Conservation (phyloP, 2,329 filamentous ascomycete species). For the Neurospora crassa region DNA sequence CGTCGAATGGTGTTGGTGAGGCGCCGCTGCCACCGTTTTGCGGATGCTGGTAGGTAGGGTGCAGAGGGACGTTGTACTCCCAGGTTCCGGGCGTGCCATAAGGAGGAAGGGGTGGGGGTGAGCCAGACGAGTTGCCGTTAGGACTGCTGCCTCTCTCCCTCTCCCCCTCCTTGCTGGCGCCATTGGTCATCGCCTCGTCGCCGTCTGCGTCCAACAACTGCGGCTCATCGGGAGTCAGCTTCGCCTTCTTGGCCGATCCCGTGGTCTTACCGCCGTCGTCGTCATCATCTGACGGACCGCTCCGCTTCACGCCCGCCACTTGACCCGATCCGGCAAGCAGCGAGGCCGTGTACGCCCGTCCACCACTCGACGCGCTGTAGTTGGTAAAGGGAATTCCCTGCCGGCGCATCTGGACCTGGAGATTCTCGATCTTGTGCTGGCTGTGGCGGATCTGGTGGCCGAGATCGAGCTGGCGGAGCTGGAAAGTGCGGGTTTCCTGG, state of each 20-base stretch:
- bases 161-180: not conserved
- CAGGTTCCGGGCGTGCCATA: not conserved
- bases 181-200: not conserved
- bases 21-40: not conserved
- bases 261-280: not conserved
- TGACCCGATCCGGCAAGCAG: not conserved
- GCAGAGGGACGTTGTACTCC: not conserved
- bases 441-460: constrained; percentile 34
- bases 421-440: constrained; percentile 30
- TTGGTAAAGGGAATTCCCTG: not conserved
- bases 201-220: not conserved
- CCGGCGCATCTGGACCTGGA: constrained; percentile 24
- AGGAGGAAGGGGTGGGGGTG: not conserved
- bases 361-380: not conserved
- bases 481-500: constrained; percentile 30
- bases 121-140: not conserved
- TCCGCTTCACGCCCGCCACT: not conserved
- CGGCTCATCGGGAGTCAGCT: not conserved
- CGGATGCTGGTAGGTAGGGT: not conserved
- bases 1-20: not conserved
- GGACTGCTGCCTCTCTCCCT: not conserved
- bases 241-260: not conserved
- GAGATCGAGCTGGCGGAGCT: constrained; percentile 33
- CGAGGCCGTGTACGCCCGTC: not conserved
- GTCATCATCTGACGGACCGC: not conserved